phyloP scores from a whole-genome alignment of 2,329 filamentous ascomycete genomes.

The Triangularia setosa region DNA sequence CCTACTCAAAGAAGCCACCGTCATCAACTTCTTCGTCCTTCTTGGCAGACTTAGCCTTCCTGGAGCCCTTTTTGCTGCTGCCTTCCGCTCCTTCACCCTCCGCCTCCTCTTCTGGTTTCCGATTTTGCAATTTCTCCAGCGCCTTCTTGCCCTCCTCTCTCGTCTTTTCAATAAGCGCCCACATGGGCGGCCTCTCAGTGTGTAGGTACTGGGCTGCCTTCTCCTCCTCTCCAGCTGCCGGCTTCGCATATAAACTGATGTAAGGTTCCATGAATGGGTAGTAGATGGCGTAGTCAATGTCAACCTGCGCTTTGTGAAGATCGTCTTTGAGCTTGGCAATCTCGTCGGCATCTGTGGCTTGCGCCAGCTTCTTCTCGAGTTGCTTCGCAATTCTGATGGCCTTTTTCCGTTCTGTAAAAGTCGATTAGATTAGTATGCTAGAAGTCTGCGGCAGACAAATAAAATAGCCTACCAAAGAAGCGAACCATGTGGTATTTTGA shows the following conservation, averaged over 20 bases:
- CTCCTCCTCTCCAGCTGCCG: constrained; percentile 31
- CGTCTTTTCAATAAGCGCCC: constrained; percentile 62
- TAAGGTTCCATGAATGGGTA: constrained; percentile 70
- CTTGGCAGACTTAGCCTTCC: constrained; percentile 2
- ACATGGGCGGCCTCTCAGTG: constrained; percentile 57
- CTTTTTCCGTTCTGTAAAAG: constrained; percentile 62
- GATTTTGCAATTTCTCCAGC: constrained; percentile 54
- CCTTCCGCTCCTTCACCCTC: neutral
- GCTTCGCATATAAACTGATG: constrained; percentile 54
- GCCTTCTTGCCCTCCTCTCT: constrained; percentile 53
- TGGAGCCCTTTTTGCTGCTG: neutral
- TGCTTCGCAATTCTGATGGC: constrained; percentile 64
- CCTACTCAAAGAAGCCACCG: constrained; percentile 53
- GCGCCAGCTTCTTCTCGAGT: constrained; percentile 54
- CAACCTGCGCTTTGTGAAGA: constrained; percentile 67
- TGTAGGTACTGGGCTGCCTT: constrained; percentile 42
- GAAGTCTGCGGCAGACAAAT: neutral
- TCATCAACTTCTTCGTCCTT: constrained; percentile 39
- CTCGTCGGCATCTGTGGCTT: constrained; percentile 49
- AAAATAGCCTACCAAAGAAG: constrained; percentile 64
- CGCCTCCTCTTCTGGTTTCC: constrained; percentile 33
- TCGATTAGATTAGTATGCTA: neutral
- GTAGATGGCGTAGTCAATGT: constrained; percentile 70
- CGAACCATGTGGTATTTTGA: constrained; percentile 77
- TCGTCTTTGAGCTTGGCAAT: constrained; percentile 49